Percentiles rank a stretch among this genome's conserved stretches.
Conservation (phyloP, 140 eudicot species). For the Erigeron philadelphicus region DNA sequence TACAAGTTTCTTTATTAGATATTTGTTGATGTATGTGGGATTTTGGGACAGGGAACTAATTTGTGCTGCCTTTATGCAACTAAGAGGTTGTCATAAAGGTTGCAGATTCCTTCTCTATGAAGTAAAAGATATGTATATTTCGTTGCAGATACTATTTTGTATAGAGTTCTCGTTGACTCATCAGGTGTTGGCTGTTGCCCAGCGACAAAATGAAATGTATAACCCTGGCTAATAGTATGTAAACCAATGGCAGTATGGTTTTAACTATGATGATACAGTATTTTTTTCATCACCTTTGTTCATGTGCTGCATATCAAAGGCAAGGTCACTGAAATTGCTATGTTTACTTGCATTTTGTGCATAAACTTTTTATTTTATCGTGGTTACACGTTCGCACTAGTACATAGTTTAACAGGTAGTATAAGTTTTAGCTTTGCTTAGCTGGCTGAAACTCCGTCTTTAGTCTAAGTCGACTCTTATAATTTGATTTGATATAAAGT, state of each 20-base stretch:
- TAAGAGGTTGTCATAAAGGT: conserved; percentile 20
- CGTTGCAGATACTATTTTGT: neutral
- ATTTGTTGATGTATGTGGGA: conserved; percentile 1
- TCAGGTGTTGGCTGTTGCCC: neutral
- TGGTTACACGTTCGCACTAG: no score
- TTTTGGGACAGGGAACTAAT: conserved; percentile 17
- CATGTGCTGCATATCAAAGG: neutral
- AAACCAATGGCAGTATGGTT: neutral
- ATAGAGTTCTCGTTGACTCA: conserved; percentile 1
- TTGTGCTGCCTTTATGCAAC: conserved; percentile 30
- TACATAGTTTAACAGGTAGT: no score
- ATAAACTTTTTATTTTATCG: no score
- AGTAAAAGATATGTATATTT: conserved; percentile 18
- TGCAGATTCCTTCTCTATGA: conserved; percentile 27
- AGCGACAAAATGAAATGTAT: neutral
- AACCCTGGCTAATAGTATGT: neutral
- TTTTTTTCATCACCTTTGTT: neutral
- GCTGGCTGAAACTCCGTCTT: neutral
- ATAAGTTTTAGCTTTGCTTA: no score
- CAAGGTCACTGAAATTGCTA: no score
- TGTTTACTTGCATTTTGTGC: no score
- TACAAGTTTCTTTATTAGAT: neutral
- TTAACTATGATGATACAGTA: neutral
- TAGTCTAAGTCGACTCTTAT: neutral
- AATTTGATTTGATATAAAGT: neutral